Percentiles rank a stretch among this genome's conserved stretches.
phyloP scores from a whole-genome alignment of 495 filamentous ascomycete species.

The Mytilinidion resinicola region DNA sequence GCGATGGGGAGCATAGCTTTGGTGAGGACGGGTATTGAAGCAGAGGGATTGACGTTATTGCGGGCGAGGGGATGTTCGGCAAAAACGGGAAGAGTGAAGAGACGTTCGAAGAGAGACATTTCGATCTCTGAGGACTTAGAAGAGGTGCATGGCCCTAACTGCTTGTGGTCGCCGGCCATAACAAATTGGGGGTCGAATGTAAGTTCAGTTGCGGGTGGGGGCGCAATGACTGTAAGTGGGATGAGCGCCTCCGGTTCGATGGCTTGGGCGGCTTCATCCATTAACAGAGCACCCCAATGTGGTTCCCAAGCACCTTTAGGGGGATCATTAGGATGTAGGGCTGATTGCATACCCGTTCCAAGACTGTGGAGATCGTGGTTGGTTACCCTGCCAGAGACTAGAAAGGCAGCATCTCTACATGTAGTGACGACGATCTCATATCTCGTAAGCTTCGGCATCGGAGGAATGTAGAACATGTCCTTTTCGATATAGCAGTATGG shows the following conservation, averaged over 20 bases:
- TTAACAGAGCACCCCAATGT: constrained; percentile 50
- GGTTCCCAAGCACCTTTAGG: constrained; percentile 17
- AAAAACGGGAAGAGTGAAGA: constrained; percentile 44
- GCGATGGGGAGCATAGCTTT: constrained; percentile 36
- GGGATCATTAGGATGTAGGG: constrained; percentile 22
- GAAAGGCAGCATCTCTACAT: constrained; percentile 45
- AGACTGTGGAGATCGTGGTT: constrained; percentile 41
- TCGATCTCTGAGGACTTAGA: constrained; percentile 37
- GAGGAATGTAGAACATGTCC: constrained; percentile 44
- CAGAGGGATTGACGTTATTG: constrained; percentile 20
- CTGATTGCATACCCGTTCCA: constrained; percentile 27
- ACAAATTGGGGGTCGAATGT: constrained; percentile 40
- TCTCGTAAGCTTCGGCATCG: constrained; percentile 45
- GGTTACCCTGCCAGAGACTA: constrained; percentile 45
- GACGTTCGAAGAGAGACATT: constrained; percentile 47
- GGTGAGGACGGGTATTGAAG: constrained; percentile 14
- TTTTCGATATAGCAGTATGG: constrained; percentile 45
- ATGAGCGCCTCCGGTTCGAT: constrained; percentile 48
- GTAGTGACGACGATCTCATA: constrained; percentile 47
- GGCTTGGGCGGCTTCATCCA: constrained; percentile 55
- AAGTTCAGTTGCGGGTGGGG: constrained; percentile 35
- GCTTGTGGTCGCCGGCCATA: constrained; percentile 53
- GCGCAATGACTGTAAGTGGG: constrained; percentile 45
- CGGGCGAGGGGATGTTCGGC: constrained; percentile 45
- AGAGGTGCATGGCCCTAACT: constrained; percentile 47